Conservation (phyloP, 2,329 filamentous ascomycete species). For the Akanthomyces uredinophilus region DNA sequence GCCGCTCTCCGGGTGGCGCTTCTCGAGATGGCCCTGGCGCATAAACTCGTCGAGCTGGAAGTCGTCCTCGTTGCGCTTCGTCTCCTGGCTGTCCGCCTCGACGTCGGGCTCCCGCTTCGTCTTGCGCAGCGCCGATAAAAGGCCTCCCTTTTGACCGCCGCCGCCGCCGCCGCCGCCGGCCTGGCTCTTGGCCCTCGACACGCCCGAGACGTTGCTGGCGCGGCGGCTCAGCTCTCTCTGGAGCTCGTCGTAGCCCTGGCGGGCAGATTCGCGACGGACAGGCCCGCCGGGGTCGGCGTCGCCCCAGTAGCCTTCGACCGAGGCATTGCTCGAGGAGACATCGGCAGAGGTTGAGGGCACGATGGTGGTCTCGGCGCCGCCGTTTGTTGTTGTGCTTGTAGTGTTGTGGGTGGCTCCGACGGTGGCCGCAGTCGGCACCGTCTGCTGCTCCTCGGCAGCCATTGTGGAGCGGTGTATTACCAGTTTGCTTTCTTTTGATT, state of each 20-base stretch:
- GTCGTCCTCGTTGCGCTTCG: conserved; percentile 44
- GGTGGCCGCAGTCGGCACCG: neutral
- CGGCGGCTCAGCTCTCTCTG: conserved; percentile 22
- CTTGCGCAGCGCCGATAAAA: conserved; percentile 4
- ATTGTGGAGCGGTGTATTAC: neutral
- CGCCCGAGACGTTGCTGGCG: conserved; percentile 12
- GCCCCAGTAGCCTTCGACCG: conserved; percentile 23
- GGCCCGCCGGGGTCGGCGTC: conserved; percentile 21
- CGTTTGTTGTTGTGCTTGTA: neutral
- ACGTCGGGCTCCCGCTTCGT: conserved; percentile 7
- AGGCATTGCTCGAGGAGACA: conserved; percentile 8
- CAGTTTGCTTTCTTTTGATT: neutral
- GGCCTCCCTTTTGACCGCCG: neutral
- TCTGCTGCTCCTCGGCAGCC: conserved; percentile 11
- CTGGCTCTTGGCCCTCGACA: conserved; percentile 5
- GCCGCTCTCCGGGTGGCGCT: conserved; percentile 53
- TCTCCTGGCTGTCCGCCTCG: conserved; percentile 14
- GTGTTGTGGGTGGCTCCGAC: neutral
- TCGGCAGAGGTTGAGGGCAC: neutral
- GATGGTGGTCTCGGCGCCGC: neutral
- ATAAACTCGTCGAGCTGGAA: conserved; percentile 69
- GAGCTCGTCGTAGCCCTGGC: conserved; percentile 20
- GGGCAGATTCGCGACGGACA: conserved; percentile 18
- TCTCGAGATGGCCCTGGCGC: conserved; percentile 70
- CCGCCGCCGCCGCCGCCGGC: neutral